These are phyloP conservation scores for Jacaranda mimosifolia DNA, from an alignment of 257 asterid genomes.

Conservation along the genomic window DNA sequence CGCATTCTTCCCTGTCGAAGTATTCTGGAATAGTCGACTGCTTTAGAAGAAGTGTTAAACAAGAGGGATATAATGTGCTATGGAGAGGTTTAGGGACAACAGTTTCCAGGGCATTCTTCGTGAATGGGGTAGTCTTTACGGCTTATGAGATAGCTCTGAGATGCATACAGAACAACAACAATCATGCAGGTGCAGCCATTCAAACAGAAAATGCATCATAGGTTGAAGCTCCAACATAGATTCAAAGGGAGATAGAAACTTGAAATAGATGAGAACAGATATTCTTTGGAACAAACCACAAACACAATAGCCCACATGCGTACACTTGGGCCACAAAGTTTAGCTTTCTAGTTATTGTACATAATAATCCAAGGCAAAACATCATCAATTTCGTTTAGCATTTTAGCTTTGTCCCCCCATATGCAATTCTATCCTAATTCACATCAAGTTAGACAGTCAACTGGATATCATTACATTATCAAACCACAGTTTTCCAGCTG, in stretches of 20 bases:
- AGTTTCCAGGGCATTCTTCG: constrained; percentile 72
- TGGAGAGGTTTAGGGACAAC: constrained; percentile 88
- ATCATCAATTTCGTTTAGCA: neutral
- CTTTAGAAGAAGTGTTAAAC: constrained; percentile 51
- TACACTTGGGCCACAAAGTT: neutral
- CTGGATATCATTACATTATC: neutral
- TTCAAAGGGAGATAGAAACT: no score
- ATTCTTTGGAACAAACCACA: neutral
- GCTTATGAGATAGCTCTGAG: constrained; percentile 75
- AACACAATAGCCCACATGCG: neutral
- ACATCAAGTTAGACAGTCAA: neutral
- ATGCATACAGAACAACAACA: constrained; percentile 43
- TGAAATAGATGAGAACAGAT: neutral
- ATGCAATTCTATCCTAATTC: no score
- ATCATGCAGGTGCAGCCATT: constrained; percentile 38
- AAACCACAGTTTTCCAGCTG: no score
- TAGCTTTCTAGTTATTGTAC: constrained; percentile 8
- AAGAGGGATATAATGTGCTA: constrained; percentile 65
- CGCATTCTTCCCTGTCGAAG: constrained; percentile 33
- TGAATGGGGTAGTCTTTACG: constrained; percentile 73
- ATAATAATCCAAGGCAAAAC: neutral
- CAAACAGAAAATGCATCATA: constrained; percentile 40
- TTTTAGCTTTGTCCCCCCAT: neutral
- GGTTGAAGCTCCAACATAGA: neutral
- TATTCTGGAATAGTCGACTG: constrained; percentile 69